Conservation (phyloP, 1,139 yeast species). For the Lodderomyces elongisporus region DNA sequence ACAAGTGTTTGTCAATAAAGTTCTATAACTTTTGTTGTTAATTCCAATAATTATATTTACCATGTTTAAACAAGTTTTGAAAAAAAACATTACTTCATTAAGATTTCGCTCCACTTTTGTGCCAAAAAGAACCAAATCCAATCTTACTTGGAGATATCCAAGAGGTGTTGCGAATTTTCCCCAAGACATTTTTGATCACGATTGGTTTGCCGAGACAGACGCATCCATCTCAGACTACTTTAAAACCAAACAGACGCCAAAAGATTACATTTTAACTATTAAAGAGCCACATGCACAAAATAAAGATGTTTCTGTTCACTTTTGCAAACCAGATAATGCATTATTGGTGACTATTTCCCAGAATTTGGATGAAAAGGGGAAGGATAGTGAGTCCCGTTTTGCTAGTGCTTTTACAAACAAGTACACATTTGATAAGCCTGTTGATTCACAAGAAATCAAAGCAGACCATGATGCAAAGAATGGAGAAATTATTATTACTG, state of each 20-base stretch:
- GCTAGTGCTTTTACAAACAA: slow-evolving; percentile 11
- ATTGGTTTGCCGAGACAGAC: slow-evolving; percentile 5
- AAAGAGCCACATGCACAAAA: slow-evolving; percentile 10
- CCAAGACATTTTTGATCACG: slow-evolving; percentile 4
- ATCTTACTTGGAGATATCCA: neutral
- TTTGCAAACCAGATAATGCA: slow-evolving; percentile 11
- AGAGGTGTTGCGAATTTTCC: too few relatives aligned
- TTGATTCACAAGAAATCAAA: slow-evolving; percentile 10
- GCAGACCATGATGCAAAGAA: slow-evolving; percentile 11
- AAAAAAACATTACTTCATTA: too few relatives aligned
- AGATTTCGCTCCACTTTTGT: too few relatives aligned
- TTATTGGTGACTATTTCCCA: slow-evolving; percentile 10
- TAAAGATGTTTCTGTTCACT: slow-evolving; percentile 13
- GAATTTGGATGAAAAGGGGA: slow-evolving; percentile 8
- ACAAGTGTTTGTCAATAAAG: too few relatives aligned
- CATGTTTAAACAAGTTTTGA: too few relatives aligned
- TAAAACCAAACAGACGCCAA: slow-evolving; percentile 13
- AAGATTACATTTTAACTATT: slow-evolving; percentile 13
- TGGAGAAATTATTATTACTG: slow-evolving; percentile 10
- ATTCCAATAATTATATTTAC: too few relatives aligned
- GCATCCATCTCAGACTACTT: slow-evolving; percentile 5
- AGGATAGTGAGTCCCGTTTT: slow-evolving; percentile 11
- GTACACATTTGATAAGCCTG: slow-evolving; percentile 12
- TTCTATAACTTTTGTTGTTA: too few relatives aligned
- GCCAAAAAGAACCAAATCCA: neutral